A percentile compares a stretch with the other conserved stretches of the same genome.
phyloP scores from a whole-genome alignment of 257 asterid genomes.

The Euphrasia confusa region DNA sequence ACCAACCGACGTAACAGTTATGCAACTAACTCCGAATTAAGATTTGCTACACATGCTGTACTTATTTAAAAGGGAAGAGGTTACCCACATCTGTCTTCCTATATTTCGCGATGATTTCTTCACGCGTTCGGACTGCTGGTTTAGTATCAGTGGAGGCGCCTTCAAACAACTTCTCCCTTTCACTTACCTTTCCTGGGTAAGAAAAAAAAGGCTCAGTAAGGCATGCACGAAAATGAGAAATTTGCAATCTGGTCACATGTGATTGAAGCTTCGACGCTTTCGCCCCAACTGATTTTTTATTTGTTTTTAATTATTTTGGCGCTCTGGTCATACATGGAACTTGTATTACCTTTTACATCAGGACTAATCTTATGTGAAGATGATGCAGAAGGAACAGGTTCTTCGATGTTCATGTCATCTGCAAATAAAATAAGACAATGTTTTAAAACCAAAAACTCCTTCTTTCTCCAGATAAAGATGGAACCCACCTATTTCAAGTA shows the following conservation, averaged over 20 bases:
- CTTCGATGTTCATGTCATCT: constrained; percentile 77
- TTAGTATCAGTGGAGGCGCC: constrained; percentile 48
- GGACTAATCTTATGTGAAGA: constrained; percentile 33
- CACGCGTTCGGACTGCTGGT: constrained; percentile 70
- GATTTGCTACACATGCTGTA: constrained; percentile 15
- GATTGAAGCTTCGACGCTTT: too few relatives aligned
- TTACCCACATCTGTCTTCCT: constrained; percentile 61
- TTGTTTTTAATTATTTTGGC: too few relatives aligned
- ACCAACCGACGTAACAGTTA: constrained; percentile 26
- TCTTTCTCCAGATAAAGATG: constrained; percentile 10
- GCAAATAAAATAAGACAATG: constrained; percentile 25
- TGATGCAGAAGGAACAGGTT: constrained; percentile 43
- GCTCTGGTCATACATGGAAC: too few relatives aligned
- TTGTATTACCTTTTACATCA: constrained; percentile 42
- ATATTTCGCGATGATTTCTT: constrained; percentile 94
- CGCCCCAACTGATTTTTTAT: too few relatives aligned
- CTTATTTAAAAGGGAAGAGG: constrained; percentile 3
- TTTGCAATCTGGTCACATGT: too few relatives aligned
- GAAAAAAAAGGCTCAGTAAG: constrained; percentile 12
- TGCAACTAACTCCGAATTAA: constrained; percentile 21
- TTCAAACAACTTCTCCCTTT: constrained; percentile 68
- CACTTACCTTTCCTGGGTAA: constrained; percentile 46
- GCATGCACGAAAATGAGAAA: constrained; percentile 9
- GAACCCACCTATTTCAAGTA: constrained; percentile 62
- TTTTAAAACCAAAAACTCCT: constrained; percentile 19